Conservation (phyloP, 768 basidiomycete genomes). For the Psilocybe tampanensis region DNA sequence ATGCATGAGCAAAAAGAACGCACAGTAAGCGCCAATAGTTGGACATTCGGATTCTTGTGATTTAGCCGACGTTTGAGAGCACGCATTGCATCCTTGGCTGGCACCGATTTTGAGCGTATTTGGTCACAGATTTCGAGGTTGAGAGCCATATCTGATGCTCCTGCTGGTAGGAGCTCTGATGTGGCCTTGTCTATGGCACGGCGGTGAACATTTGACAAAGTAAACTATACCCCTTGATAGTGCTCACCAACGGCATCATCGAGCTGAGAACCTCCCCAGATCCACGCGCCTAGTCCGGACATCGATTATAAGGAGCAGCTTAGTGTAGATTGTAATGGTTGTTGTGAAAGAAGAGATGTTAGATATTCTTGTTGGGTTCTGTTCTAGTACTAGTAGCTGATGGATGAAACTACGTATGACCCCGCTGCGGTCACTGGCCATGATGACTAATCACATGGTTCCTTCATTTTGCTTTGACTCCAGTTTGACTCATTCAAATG, state of each 20-base stretch:
- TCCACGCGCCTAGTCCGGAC: slow-evolving; percentile 65
- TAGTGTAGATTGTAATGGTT: slow-evolving; percentile 6
- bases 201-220: slow-evolving; percentile 1
- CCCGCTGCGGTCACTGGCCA: not conserved
- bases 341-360: slow-evolving; percentile 1
- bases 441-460: not conserved
- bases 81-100: slow-evolving; percentile 86
- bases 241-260: slow-evolving; percentile 79
- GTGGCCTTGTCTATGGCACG: slow-evolving; percentile 82
- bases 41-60: slow-evolving; percentile 96
- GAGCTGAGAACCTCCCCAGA: slow-evolving; percentile 83
- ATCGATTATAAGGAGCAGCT: slow-evolving; percentile 30
- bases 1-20: slow-evolving; percentile 31
- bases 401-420: slow-evolving; percentile 8
- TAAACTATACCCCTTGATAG: not conserved
- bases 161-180: slow-evolving; percentile 82
- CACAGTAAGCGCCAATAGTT: slow-evolving; percentile 83
- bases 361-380: slow-evolving; percentile 11
- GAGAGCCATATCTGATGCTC: slow-evolving; percentile 87
- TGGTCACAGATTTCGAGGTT: slow-evolving; percentile 97
- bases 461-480: not conserved
- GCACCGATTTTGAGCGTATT: slow-evolving; percentile 88
- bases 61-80: slow-evolving; percentile 84
- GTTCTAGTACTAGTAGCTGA: slow-evolving; percentile 9
- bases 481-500: not conserved